Evolutionary conservation across 108 stramenopile genomes (phyloP), one percentile per base, ranked within the genome.

Genomic region (Nannochloropsis oceanica): DNA sequence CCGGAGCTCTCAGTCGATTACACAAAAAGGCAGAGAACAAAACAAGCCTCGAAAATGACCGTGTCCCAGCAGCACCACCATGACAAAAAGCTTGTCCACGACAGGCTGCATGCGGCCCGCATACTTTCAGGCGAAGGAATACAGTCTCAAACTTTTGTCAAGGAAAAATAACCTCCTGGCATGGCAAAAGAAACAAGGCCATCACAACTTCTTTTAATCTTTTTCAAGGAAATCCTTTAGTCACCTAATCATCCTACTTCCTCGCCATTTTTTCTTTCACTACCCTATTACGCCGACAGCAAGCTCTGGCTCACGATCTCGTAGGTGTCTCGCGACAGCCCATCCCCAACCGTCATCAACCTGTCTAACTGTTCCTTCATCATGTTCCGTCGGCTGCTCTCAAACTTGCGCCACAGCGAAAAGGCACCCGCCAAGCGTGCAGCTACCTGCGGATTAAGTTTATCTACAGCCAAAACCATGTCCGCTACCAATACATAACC

Each of bases 401-500:
- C 92, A 89, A 93, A 96, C 27, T 92, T 90, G 79, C 91, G 92
- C 95, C 94, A 96, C n/a, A 85, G 86, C 86, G 96, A 93, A 44
- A 98, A 91, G 25, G 90, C 81, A 11, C 90, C 87, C 0, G 92
- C 93, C 84, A 96, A 82, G 25, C 96, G 94, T 8, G 95, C 91
- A 22, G 94, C 93, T 79, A 98, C 92, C 88, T 97, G 95, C 20
- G 97, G 93, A 87, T 99, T 99, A 25, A 96, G 83, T 81, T 91
- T 85, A 87, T 99, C 97, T 7, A 97, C 85, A 80, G 93, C 91
- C 44, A 89, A 85, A 26, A 98, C 82, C 42, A 91, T 90, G 73
- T 97, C 94, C 7, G 93, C 92, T 13, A 99, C n/a, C 81, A 96
- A 95, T 79, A 87, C 80, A 90, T 98, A 98, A 2, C 96, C 97